Conservation (phyloP, 768 basidiomycete genomes). For the Leccinum rimulosum region DNA sequence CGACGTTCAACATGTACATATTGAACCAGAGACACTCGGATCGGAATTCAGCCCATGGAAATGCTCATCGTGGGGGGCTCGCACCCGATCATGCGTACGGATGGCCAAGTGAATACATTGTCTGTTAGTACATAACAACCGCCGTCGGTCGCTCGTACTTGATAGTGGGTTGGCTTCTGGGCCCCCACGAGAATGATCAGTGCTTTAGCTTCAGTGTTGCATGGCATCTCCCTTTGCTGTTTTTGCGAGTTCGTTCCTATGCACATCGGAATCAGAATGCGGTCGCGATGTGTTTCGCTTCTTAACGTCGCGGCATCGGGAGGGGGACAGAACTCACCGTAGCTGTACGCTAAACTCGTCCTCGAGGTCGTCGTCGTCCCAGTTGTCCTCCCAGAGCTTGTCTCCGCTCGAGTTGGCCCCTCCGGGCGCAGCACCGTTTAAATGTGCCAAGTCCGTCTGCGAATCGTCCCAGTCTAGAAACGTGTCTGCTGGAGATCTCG, state of each 20-base stretch:
- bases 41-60: not conserved
- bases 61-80: not conserved
- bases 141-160: not conserved
- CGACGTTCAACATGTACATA: not conserved
- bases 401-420: constrained; percentile 79
- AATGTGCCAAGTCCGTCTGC: constrained; percentile 76
- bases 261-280: not conserved
- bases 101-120: not conserved
- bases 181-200: not conserved
- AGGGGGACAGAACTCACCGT: constrained; percentile 53
- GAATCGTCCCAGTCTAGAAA: constrained; percentile 82
- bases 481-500: not conserved
- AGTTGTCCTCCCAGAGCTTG: constrained; percentile 99
- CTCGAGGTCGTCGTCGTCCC: constrained; percentile 99
- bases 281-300: not conserved
- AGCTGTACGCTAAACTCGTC: constrained; percentile 96
- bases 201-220: constrained; percentile 43
- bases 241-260: constrained; percentile 65
- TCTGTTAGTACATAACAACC: constrained; percentile 6
- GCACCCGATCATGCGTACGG: not conserved
- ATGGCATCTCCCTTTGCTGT: constrained; percentile 50
- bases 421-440: constrained; percentile 70
- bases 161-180: not conserved
- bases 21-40: not conserved
- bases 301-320: not conserved